Evolutionary conservation across 257 asterid genomes (phyloP).

Genomic region (Capsicum chinense): DNA sequence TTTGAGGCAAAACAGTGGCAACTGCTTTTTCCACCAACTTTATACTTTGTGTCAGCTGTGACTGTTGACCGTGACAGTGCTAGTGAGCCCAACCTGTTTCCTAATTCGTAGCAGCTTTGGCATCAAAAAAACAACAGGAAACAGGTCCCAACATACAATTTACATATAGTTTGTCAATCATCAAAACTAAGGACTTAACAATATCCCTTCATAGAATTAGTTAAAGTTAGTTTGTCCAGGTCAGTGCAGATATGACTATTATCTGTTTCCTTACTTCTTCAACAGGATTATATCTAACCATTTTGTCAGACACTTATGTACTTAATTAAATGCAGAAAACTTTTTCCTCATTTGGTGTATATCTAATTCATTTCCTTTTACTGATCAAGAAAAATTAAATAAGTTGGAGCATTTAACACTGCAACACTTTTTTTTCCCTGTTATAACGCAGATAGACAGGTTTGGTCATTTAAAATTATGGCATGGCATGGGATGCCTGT

Average conservation of each 20-base stretch:
- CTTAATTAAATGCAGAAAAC: not conserved
- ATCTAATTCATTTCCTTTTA: no score
- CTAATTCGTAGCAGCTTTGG: no score
- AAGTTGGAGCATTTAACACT: not conserved
- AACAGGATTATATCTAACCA: not conserved
- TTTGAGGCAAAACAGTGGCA: no score
- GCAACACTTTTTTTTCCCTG: not conserved
- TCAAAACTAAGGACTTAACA: no score
- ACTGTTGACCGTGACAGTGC: no score
- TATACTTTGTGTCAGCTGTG: no score
- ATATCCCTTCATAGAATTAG: not conserved
- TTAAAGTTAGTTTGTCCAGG: not conserved
- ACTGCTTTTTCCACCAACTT: no score
- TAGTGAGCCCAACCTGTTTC: no score
- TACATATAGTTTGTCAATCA: no score
- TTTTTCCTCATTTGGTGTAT: not conserved
- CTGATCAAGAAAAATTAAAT: not conserved
- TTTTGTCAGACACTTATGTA: not conserved
- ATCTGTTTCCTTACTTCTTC: not conserved
- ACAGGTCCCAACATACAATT: no score
- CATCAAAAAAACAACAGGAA: no score
- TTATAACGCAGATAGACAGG: conserved; percentile 70
- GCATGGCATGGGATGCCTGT: conserved; percentile 76
- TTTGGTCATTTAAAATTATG: conserved; percentile 78
- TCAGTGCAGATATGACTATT: not conserved